phyloP scores from a whole-genome alignment of 768 basidiomycete species.

The Lactarius akahatsu region DNA sequence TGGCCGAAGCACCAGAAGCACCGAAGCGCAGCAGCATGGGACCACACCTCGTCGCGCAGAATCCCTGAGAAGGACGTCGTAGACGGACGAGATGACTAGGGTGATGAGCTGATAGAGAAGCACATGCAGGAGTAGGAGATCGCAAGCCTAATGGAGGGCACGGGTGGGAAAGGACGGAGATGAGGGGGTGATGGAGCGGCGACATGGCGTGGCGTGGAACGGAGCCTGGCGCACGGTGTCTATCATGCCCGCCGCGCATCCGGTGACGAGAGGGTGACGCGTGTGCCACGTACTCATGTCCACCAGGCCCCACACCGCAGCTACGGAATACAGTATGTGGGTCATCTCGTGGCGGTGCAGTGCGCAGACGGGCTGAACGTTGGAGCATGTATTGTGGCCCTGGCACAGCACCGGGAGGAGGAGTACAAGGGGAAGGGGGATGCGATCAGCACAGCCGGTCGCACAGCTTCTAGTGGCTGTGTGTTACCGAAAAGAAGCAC shows the following conservation, averaged over 20 bases:
- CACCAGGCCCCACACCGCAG: conserved; percentile 1
- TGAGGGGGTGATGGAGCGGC: conserved; percentile 26
- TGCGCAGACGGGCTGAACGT: conserved; percentile 7
- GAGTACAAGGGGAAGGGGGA: background rate
- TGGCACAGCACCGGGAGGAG: conserved; percentile 19
- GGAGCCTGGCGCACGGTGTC: conserved; percentile 24
- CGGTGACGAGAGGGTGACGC: conserved; percentile 21
- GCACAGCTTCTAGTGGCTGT: conserved; percentile 22
- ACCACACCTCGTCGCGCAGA: conserved; percentile 2
- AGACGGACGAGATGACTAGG: background rate
- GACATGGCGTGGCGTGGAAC: conserved; percentile 20
- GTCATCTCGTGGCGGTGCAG: conserved; percentile 20
- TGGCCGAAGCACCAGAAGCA: conserved; percentile 6
- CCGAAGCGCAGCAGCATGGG: conserved; percentile 3
- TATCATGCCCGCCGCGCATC: conserved; percentile 24
- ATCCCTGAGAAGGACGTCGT: background rate
- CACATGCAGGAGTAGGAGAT: conserved; percentile 12
- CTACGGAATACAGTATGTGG: conserved; percentile 1
- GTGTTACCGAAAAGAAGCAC: conserved; percentile 12
- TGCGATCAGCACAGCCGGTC: conserved; percentile 16
- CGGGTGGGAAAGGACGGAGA: conserved; percentile 22
- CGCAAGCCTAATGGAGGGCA: conserved; percentile 23
- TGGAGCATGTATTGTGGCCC: conserved; percentile 18
- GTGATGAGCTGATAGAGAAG: conserved; percentile 19
- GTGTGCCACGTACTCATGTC: conserved; percentile 8